These are phyloP conservation scores for Microbotryum violaceum DNA, from an alignment of 1,284 basidiomycete species.

Conservation along the genomic window DNA sequence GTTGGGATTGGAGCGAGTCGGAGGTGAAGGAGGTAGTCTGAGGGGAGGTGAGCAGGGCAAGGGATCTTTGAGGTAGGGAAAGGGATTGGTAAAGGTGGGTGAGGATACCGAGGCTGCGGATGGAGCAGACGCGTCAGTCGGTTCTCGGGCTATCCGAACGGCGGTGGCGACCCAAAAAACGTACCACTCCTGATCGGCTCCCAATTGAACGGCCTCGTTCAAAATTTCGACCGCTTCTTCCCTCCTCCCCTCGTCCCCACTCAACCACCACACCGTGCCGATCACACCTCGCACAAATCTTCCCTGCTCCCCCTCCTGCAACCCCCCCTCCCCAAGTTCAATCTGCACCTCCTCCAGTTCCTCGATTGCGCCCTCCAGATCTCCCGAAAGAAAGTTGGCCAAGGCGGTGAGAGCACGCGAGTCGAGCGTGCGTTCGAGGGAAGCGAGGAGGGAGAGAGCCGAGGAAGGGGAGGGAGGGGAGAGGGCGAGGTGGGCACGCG, in stretches of 20 bases:
- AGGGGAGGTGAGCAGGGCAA: slow-evolving; percentile 19
- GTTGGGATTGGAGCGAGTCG: slow-evolving; percentile 78
- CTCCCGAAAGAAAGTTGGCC: slow-evolving; percentile 54
- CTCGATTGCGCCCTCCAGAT: slow-evolving; percentile 59
- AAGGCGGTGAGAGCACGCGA: slow-evolving; percentile 64
- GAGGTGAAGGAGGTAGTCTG: slow-evolving; percentile 18
- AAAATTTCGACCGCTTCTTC: slow-evolving; percentile 87
- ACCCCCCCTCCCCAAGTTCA: slow-evolving; percentile 65
- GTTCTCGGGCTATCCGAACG: no score
- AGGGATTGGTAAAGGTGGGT: slow-evolving; percentile 31
- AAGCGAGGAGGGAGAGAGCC: slow-evolving; percentile 50
- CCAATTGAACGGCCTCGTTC: slow-evolving; percentile 54
- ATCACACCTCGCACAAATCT: slow-evolving; percentile 65
- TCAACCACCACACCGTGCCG: slow-evolving; percentile 71
- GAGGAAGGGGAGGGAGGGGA: slow-evolving; percentile 53
- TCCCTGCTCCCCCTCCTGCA: slow-evolving; percentile 56
- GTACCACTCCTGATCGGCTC: slow-evolving; percentile 76
- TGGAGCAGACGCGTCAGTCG: no score
- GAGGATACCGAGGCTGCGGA: slow-evolving; percentile 22
- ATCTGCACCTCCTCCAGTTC: slow-evolving; percentile 74
- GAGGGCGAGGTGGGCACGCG: slow-evolving; percentile 72
- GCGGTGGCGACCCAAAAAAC: no score
- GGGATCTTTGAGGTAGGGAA: slow-evolving; percentile 16
- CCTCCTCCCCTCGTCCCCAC: slow-evolving; percentile 54
- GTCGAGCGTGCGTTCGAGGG: slow-evolving; percentile 21